Percentiles rank a stretch among this genome's conserved stretches.
Conservation (phyloP, 2,329 filamentous ascomycete genomes). For the Colletotrichum abscissum region DNA sequence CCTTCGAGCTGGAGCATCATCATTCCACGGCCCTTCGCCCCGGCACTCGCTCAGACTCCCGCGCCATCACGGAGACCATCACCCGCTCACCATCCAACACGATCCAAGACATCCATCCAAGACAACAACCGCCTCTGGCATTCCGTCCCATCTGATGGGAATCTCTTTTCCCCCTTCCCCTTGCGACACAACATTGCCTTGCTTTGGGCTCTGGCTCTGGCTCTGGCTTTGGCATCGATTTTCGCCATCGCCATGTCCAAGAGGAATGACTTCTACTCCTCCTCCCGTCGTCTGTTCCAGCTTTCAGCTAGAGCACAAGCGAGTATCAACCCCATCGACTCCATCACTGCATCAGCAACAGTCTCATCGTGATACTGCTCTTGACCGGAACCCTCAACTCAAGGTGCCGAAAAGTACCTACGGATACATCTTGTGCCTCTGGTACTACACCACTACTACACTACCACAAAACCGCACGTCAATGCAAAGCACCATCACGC, state of each 20-base stretch:
- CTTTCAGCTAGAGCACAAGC: conserved; percentile 6
- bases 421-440: background rate
- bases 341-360: background rate
- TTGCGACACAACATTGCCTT: background rate
- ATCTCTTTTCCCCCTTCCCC: background rate
- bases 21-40: conserved; percentile 4
- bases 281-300: background rate
- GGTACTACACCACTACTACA: background rate
- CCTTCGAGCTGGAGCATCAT: background rate
- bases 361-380: conserved; percentile 26
- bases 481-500: background rate
- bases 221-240: background rate
- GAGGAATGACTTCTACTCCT: background rate
- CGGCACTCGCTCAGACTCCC: conserved; percentile 22
- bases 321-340: conserved; percentile 5
- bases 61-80: conserved; percentile 14
- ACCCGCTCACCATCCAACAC: background rate
- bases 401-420: background rate
- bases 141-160: conserved; percentile 16
- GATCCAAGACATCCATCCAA: conserved; percentile 3
- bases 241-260: background rate
- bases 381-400: background rate
- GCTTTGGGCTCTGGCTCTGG: background rate
- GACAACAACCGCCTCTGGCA: conserved; percentile 26
- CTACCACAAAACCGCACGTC: background rate